Evolutionary conservation across 768 basidiomycete species (phyloP).

Genomic region (Holtermanniella nyarrowii): DNA sequence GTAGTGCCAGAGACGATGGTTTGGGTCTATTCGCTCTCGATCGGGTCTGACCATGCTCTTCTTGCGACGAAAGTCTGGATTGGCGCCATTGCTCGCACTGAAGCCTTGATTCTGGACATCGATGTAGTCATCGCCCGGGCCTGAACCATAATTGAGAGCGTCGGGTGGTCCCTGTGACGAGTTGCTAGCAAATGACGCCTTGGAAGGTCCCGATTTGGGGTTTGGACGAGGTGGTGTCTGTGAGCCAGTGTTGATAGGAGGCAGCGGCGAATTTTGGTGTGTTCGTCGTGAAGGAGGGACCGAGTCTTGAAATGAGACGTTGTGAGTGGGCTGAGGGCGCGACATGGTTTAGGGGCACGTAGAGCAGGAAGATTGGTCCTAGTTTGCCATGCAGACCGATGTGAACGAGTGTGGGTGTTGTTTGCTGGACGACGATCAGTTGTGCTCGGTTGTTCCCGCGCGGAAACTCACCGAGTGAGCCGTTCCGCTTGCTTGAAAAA

Average conservation of each 20-base stretch:
- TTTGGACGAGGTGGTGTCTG: conserved; percentile 27
- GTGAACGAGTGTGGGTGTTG: too few relatives aligned
- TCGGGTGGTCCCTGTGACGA: conserved; percentile 10
- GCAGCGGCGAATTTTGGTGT: background rate
- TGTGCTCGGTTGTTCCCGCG: too few relatives aligned
- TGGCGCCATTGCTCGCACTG: conserved; percentile 20
- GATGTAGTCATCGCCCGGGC: conserved; percentile 24
- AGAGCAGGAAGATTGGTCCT: too few relatives aligned
- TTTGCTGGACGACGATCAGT: too few relatives aligned
- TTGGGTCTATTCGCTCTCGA: conserved; percentile 89
- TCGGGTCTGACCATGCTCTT: conserved; percentile 88
- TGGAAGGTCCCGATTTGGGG: conserved; percentile 20
- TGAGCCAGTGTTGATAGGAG: conserved; percentile 2
- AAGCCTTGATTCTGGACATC: conserved; percentile 30
- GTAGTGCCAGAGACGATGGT: conserved; percentile 91
- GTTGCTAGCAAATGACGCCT: conserved; percentile 13
- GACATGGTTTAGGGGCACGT: too few relatives aligned
- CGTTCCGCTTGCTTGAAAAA: too few relatives aligned
- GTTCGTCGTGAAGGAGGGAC: conserved; percentile 26
- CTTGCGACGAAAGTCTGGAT: conserved; percentile 52
- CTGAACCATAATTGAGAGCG: conserved; percentile 6
- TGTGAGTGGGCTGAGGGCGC: conserved; percentile 18
- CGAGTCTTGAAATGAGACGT: conserved; percentile 29
- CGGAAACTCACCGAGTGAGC: too few relatives aligned
- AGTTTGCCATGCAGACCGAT: too few relatives aligned